Percentiles rank a stretch among this genome's conserved stretches.
Conservation (phyloP, 1,284 basidiomycete species). For the Cryptococcus maquisensis region DNA sequence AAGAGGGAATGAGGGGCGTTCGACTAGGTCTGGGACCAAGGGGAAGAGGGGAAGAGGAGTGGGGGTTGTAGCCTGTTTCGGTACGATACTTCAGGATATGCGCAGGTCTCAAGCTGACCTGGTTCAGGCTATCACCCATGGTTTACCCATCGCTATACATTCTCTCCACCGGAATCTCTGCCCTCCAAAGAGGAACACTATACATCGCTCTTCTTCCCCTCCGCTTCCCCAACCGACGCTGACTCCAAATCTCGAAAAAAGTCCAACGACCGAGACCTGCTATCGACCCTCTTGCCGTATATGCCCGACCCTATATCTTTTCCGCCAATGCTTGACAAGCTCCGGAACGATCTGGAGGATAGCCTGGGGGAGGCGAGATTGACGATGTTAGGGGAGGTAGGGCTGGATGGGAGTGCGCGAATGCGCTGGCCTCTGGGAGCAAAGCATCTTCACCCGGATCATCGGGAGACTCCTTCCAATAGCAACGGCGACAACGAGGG, state of each 20-base stretch:
- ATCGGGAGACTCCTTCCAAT: not conserved
- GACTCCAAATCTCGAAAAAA: not conserved
- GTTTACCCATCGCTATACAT: slow-evolving; percentile 50
- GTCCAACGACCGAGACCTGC: slow-evolving; percentile 5
- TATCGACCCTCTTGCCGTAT: slow-evolving; percentile 29
- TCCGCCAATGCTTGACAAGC: slow-evolving; percentile 16
- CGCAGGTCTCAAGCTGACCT: not conserved
- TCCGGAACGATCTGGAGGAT: slow-evolving; percentile 20
- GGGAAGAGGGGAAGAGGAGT: slow-evolving; percentile 12
- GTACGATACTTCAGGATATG: slow-evolving; percentile 25
- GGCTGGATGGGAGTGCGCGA: slow-evolving; percentile 49
- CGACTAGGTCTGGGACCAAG: not conserved
- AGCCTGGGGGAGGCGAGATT: slow-evolving; percentile 19
- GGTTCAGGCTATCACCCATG: slow-evolving; percentile 52
- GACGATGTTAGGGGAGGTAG: slow-evolving; percentile 52
- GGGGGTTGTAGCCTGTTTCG: slow-evolving; percentile 44
- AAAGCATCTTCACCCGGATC: slow-evolving; percentile 15
- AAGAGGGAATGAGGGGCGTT: too few relatives aligned
- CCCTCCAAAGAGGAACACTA: slow-evolving; percentile 47
- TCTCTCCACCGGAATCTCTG: slow-evolving; percentile 10
- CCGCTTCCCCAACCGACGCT: slow-evolving; percentile 3
- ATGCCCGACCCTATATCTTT: slow-evolving; percentile 42
- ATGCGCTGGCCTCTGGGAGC: slow-evolving; percentile 35
- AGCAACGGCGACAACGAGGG: not conserved
- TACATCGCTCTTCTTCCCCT: slow-evolving; percentile 38